Conservation (phyloP, 345 rosid species). For the Erucastrum elatum region DNA sequence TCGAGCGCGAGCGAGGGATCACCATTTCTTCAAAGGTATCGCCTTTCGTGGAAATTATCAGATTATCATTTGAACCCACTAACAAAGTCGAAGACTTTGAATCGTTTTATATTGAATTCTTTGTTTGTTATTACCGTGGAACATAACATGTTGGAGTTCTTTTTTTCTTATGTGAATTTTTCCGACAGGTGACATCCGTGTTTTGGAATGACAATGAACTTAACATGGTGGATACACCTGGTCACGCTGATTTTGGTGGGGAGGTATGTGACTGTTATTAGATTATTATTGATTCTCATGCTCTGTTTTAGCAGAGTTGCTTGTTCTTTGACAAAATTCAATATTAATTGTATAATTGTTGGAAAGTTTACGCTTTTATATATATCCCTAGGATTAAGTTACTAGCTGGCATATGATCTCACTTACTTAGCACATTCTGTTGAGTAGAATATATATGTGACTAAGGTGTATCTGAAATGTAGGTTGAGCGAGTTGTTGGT, state of each 20-base stretch:
- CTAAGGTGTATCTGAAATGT: background rate
- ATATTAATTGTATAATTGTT: background rate
- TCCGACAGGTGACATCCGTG: conserved; percentile 75
- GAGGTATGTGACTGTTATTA: conserved; percentile 58
- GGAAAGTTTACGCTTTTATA: background rate
- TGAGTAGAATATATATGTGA: background rate
- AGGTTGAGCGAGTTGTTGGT: conserved; percentile 97
- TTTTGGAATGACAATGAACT: conserved; percentile 88
- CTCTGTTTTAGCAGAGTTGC: background rate
- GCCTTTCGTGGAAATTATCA: background rate
- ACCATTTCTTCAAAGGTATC: conserved; percentile 89
- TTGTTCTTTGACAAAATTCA: background rate
- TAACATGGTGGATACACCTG: conserved; percentile 99
- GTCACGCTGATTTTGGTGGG: conserved; percentile 99
- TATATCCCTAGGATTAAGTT: background rate
- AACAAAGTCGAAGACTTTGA: conserved; percentile 12
- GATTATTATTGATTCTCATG: background rate
- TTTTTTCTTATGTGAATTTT: background rate
- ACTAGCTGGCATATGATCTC: background rate
- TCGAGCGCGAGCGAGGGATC: conserved; percentile 96
- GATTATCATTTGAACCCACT: background rate
- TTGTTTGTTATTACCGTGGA: background rate
- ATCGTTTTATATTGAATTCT: too few species aligned
- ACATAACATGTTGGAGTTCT: background rate
- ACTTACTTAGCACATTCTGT: background rate